A percentile compares a stretch with the other conserved stretches of the same genome.
These are phyloP conservation scores for Rheum nobile DNA, from an alignment of 148 eudicot species.

Conservation along the genomic window DNA sequence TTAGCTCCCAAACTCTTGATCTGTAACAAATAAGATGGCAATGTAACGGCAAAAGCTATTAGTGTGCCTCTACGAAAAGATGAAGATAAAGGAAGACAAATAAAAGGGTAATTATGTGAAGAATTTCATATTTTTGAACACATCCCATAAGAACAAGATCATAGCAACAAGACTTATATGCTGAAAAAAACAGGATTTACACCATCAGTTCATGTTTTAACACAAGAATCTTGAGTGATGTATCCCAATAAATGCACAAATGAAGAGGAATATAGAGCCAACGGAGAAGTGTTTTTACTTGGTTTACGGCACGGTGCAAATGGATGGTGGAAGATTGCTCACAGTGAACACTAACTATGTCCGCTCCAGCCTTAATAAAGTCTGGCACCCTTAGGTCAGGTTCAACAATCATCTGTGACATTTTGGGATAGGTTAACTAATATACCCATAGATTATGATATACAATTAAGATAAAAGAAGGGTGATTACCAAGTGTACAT, in stretches of 20 bases:
- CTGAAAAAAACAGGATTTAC: neutral
- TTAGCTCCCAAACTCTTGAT: conserved; percentile 92
- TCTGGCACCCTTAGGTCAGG: conserved; percentile 94
- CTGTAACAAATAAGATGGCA: conserved; percentile 21
- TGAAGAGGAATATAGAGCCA: neutral
- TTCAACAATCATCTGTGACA: conserved; percentile 91
- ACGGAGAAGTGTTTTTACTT: conserved; percentile 29
- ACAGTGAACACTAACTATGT: conserved; percentile 90
- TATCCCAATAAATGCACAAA: neutral
- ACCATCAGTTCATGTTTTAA: neutral
- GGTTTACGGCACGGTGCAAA: conserved; percentile 81
- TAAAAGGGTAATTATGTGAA: neutral
- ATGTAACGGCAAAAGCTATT: neutral
- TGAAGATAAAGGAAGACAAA: neutral
- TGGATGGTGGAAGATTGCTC: conserved; percentile 97
- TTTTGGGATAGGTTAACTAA: neutral
- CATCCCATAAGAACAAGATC: neutral
- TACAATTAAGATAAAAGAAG: neutral
- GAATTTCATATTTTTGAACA: neutral
- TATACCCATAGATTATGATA: neutral
- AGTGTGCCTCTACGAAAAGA: neutral
- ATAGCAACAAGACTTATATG: neutral
- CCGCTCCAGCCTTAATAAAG: conserved; percentile 97
- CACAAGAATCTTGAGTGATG: neutral
- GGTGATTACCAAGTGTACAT: conserved; percentile 83